Evolutionary conservation across 2,329 filamentous ascomycete genomes (phyloP), one percentile per base, ranked within the genome.

Genomic region (Coniochaeta sp.): DNA sequence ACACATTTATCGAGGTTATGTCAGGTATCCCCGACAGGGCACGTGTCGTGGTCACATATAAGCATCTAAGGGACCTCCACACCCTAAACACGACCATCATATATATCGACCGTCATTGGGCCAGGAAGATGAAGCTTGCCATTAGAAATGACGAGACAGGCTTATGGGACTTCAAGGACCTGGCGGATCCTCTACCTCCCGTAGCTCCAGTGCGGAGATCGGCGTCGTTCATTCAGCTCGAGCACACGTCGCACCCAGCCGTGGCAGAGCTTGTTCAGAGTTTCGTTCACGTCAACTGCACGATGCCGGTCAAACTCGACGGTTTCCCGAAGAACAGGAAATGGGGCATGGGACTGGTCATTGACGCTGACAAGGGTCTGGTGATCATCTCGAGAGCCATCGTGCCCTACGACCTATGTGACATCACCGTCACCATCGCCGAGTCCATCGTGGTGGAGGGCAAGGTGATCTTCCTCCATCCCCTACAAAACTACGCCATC

Each of bases 251-350:
- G 61, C 89, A 97, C 71, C 88, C 91, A 26, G 90, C 91, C 19
- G 93, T 95, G n/a, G 92, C 93, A 2, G 91, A 96, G 65, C 85
- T 99, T 63, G 90, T 99, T 42, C 88, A 90, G 65, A 97, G 93
- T 71, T 98, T 99, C 71, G 93, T 99, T 28, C 89, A 95, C 42
- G 89, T 99, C 59, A 89, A 90, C 64, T 96, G 93, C 68, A 90
- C 88, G 26, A 93, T 99, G 88, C 95, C 95, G 0, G 79, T 99
- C 63, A 98, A 98, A 79, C 83, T 99, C 10, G 95, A 99, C 72
- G 95, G 95, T n/a, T 99, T 96, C 72, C 96, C 95, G 6, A 91
- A 95, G 73, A 91, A 95, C 65, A 84, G 92, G 56, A 95, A 96
- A 75, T 95, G 92, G 77, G 95, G 95, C 0, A 97, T 96, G 81